Evolutionary conservation across 192 early-diverging fungal genomes (phyloP).

Genomic region (Neocallimastix lanati): DNA sequence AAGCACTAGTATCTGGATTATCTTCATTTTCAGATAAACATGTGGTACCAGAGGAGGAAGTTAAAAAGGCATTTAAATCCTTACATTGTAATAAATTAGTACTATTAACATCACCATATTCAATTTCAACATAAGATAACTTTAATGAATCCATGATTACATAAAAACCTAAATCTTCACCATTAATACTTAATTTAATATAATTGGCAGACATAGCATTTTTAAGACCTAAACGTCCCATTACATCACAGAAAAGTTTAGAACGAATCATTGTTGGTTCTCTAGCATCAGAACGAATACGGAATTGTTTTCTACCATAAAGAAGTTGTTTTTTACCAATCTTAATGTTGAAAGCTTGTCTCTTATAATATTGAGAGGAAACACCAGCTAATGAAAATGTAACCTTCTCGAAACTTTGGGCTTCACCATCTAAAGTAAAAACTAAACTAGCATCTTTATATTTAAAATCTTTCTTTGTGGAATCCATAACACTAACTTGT

Average conservation of each 20-base stretch:
- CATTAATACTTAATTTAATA: neutral
- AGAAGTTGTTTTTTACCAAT: neutral
- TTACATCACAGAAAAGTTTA: neutral
- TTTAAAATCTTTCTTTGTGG: too few relatives aligned
- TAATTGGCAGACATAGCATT: neutral
- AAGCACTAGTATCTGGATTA: neutral
- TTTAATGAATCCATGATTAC: neutral
- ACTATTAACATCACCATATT: neutral
- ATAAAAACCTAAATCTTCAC: neutral
- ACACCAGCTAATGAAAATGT: neutral
- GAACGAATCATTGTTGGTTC: neutral
- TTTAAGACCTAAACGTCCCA: neutral
- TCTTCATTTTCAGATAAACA: neutral
- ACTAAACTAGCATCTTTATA: neutral
- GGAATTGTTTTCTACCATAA: neutral
- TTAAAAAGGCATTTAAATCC: neutral
- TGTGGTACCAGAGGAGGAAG: neutral
- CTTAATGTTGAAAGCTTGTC: neutral
- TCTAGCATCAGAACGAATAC: neutral
- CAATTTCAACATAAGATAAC: neutral
- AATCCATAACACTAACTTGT: too few relatives aligned
- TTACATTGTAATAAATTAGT: neutral
- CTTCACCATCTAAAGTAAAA: neutral
- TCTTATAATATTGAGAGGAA: neutral
- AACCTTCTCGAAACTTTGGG: neutral